Conservation (phyloP, 2,329 filamentous ascomycete species). For the Fusarium concolor region DNA sequence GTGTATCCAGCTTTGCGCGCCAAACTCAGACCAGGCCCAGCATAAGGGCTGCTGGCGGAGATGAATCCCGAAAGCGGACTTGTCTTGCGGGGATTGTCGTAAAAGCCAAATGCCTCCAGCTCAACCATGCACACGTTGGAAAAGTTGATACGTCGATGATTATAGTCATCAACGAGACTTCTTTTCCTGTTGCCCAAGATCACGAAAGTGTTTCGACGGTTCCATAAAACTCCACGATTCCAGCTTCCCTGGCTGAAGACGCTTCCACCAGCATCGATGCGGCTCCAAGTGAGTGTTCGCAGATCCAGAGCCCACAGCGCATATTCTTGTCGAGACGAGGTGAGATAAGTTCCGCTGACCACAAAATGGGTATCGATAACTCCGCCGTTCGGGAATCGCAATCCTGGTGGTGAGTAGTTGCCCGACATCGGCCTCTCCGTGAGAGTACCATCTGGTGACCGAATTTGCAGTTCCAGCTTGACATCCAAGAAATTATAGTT, state of each 20-base stretch:
- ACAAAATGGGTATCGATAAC: constrained; percentile 97
- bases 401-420: constrained; percentile 86
- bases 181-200: constrained; percentile 94
- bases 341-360: constrained; percentile 96
- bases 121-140: constrained; percentile 97
- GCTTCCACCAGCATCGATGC: constrained; percentile 92
- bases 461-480: constrained; percentile 92
- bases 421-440: constrained; percentile 91
- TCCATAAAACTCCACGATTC: constrained; percentile 96
- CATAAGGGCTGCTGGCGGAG: constrained; percentile 81
- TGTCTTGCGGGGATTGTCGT: constrained; percentile 89
- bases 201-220: constrained; percentile 92
- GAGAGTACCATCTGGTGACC: constrained; percentile 83
- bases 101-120: constrained; percentile 95
- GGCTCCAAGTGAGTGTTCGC: constrained; percentile 88
- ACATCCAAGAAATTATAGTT: constrained; percentile 99
- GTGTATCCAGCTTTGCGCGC: constrained; percentile 72
- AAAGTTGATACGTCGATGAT: constrained; percentile 97
- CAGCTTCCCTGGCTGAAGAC: constrained; percentile 98
- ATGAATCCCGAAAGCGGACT: constrained; percentile 84
- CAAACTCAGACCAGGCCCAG: constrained; percentile 65
- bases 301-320: constrained; percentile 95
- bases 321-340: constrained; percentile 98
- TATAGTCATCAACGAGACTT: constrained; percentile 96
- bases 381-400: constrained; percentile 95